Evolutionary conservation across 169 alveolate species (phyloP).

Genomic region (Eimeria acervulina): DNA sequence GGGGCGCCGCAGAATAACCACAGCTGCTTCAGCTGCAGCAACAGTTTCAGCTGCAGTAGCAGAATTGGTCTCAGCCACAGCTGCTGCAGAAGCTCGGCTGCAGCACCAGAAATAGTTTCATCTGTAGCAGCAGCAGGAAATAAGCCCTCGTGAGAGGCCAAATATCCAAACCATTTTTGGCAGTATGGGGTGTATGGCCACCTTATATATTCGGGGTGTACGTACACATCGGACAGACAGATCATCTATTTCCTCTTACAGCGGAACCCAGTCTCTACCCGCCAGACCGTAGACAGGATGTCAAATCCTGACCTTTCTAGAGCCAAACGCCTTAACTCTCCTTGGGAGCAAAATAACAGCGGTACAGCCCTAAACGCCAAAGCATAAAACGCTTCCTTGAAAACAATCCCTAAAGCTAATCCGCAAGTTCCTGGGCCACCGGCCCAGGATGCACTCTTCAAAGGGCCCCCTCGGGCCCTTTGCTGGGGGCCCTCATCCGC

Average conservation of each 20-base stretch:
- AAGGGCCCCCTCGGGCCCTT: background rate
- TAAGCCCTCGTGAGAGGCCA: background rate
- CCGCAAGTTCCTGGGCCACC: background rate
- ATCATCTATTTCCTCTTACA: background rate
- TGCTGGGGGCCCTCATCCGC: background rate
- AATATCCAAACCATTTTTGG: background rate
- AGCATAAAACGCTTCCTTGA: background rate
- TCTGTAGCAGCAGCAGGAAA: background rate
- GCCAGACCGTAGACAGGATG: background rate
- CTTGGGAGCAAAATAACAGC: background rate
- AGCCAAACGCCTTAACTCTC: background rate
- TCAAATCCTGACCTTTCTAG: background rate
- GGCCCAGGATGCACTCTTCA: background rate
- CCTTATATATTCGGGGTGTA: background rate
- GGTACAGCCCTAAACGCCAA: slow-evolving; percentile 17
- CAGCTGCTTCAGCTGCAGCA: slow-evolving; percentile 10
- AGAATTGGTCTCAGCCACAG: background rate
- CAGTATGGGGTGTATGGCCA: slow-evolving; percentile 31
- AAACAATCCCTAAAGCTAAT: background rate
- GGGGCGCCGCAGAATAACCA: background rate
- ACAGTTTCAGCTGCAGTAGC: no score
- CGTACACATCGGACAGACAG: background rate
- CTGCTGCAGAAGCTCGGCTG: background rate
- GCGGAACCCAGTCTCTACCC: background rate
- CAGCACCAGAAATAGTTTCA: background rate